A percentile compares a stretch with the other conserved stretches of the same genome.
These are phyloP conservation scores for Podaxis mareebaensis DNA, from an alignment of 768 basidiomycete species.

Conservation along the genomic window DNA sequence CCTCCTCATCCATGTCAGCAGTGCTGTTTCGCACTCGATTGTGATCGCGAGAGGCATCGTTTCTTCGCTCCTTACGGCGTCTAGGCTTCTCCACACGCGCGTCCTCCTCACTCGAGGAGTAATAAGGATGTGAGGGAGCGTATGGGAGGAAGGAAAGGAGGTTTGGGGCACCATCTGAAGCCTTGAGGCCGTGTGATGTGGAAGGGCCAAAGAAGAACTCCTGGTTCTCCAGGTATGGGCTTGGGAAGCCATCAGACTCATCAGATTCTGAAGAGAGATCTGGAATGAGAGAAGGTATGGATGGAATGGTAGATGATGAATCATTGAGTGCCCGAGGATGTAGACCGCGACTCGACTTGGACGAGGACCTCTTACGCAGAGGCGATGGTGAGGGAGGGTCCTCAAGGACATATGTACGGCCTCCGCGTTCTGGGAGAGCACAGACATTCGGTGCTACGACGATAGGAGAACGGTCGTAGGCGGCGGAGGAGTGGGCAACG, in stretches of 20 bases:
- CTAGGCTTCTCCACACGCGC: slow-evolving; percentile 20
- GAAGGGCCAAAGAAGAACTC: slow-evolving; percentile 20
- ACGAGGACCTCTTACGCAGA: slow-evolving; percentile 24
- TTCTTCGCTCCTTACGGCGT: slow-evolving; percentile 30
- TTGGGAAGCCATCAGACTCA: slow-evolving; percentile 57
- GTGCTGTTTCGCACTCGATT: slow-evolving; percentile 38
- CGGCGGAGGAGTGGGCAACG: slow-evolving; percentile 53
- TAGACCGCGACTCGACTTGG: slow-evolving; percentile 6
- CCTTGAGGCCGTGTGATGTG: slow-evolving; percentile 10
- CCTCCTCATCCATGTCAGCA: slow-evolving; percentile 19
- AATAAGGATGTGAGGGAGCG: slow-evolving; percentile 28
- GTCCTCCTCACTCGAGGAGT: slow-evolving; percentile 17
- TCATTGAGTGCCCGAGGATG: slow-evolving; percentile 16
- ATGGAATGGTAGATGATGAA: slow-evolving; percentile 22
- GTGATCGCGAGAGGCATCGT: slow-evolving; percentile 36
- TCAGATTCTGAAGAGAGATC: slow-evolving; percentile 67
- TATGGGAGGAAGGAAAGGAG: slow-evolving; percentile 40
- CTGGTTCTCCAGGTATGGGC: slow-evolving; percentile 31
- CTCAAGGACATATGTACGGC: slow-evolving; percentile 62
- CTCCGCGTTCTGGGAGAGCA: slow-evolving; percentile 76
- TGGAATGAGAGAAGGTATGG: slow-evolving; percentile 52
- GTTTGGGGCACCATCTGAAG: slow-evolving; percentile 16
- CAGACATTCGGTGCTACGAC: slow-evolving; percentile 71
- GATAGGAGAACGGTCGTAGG: slow-evolving; percentile 83
- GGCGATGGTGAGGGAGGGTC: slow-evolving; percentile 49